Conservation (phyloP, 2,329 filamentous ascomycete genomes). For the Aaosphaeria pasadenensis region DNA sequence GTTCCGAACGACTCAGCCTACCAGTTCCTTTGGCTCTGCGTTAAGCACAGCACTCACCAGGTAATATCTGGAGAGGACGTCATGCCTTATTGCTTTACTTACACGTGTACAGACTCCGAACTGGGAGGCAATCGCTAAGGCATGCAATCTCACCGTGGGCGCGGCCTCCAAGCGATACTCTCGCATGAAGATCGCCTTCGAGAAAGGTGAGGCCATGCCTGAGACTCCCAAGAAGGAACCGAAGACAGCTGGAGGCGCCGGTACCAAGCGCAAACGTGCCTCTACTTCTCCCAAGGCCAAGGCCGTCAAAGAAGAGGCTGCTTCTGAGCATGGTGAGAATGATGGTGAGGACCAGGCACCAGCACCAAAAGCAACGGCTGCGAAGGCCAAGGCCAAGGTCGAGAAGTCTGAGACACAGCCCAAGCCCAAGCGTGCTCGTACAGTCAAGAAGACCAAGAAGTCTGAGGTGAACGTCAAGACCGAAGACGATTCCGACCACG, state of each 20-base stretch:
- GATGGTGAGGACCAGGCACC: not conserved
- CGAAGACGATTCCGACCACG: not conserved
- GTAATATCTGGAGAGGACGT: conserved; percentile 7
- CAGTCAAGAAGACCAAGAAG: not conserved
- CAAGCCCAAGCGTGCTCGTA: not conserved
- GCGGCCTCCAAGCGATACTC: conserved; percentile 32
- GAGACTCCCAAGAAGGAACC: not conserved
- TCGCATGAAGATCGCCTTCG: conserved; percentile 20
- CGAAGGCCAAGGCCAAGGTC: not conserved
- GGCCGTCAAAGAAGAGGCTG: not conserved
- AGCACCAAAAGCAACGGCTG: not conserved
- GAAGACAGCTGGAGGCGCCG: too few species aligned
- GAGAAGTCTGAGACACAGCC: not conserved
- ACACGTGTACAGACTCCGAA: conserved; percentile 12
- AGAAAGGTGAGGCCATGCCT: not conserved
- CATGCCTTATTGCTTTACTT: not conserved
- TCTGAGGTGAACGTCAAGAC: not conserved
- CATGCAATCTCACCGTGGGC: conserved; percentile 25
- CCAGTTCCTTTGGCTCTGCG: conserved; percentile 25
- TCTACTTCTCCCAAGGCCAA: not conserved
- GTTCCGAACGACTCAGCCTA: conserved; percentile 10
- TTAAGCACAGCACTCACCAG: conserved; percentile 25
- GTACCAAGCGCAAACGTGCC: conserved; percentile 1
- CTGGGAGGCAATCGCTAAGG: conserved; percentile 26
- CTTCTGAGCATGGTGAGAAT: not conserved